Evolutionary conservation across 495 filamentous ascomycete species (phyloP), one percentile per base, ranked within the genome.

Genomic region (Hypoxylon intermedium): DNA sequence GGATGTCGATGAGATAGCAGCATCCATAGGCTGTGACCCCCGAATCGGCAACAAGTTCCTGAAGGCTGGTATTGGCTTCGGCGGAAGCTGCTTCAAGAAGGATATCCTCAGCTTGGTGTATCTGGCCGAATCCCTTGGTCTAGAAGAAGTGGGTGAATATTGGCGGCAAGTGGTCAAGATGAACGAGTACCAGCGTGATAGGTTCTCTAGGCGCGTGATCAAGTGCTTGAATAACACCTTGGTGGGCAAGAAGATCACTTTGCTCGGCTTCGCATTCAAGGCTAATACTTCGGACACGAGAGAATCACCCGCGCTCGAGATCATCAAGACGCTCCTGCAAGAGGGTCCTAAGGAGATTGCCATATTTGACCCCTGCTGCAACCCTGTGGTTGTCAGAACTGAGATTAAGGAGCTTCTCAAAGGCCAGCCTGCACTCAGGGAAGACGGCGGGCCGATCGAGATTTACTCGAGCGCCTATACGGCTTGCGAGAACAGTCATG

Each of bases 61-160:
- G n/a, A 87, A 90, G 68, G 86, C 90, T 1, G 86, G 86, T 12
- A 79, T 90, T 24, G 90, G 90, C 0, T 93, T 92, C 62, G 88
- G 89, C n/a, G 89, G 89, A 3, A 89, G 85, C 11, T 92, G 89
- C 73, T 92, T 94, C 72, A 85, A 88, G 67, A 94, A 94, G 69
- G 90, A 94, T 60, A 85, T 93, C 63, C 79, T 90, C 11, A 90
- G 83, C 69, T 74, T 94, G 19, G 83, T 86, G 5, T 93, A 93
- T 67, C 75, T 93, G 9, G 85, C 90, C 3, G 84, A 89, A 50
- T 84, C 83, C 2, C 71, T 92, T 21, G 82, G 86, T 31, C 75
- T 94, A 13, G 79, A 82, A 2, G 87, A 92, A 53, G 89, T 93
- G 4, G 88, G 86, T 2, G 81, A 86, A 33, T 93, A 94, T 65